phyloP scores from a whole-genome alignment of 2,329 filamentous ascomycete genomes.

The Chaetomiaceae sp. region DNA sequence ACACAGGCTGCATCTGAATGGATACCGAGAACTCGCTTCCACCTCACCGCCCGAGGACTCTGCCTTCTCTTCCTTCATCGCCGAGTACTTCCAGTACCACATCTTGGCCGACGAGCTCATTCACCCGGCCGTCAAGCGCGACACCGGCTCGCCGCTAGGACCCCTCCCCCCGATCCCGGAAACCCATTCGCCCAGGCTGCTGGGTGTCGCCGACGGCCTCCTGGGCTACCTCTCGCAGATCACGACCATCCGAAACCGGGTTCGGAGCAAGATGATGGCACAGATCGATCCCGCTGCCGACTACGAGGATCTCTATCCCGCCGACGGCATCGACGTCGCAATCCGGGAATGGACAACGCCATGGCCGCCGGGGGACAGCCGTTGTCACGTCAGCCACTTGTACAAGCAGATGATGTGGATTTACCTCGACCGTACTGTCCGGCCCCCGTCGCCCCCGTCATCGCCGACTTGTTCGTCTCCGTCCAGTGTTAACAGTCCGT shows the following conservation, averaged over 20 bases:
- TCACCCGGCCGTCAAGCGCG: slow-evolving; percentile 40
- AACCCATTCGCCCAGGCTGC: slow-evolving; percentile 51
- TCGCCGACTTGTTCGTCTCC: slow-evolving; percentile 21
- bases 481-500: slow-evolving; percentile 15
- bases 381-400: slow-evolving; percentile 51
- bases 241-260: slow-evolving; percentile 67
- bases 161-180: slow-evolving; percentile 39
- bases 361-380: slow-evolving; percentile 54
- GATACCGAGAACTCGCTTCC: slow-evolving; percentile 67
- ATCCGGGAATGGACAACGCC: slow-evolving; percentile 69
- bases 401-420: slow-evolving; percentile 65
- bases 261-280: slow-evolving; percentile 61
- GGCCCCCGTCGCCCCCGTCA: slow-evolving; percentile 41
- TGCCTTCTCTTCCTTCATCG: slow-evolving; percentile 59
- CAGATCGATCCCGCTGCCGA: slow-evolving; percentile 64
- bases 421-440: slow-evolving; percentile 58
- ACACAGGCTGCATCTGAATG: slow-evolving; percentile 74
- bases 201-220: slow-evolving; percentile 78
- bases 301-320: slow-evolving; percentile 66
- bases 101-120: slow-evolving; percentile 61
- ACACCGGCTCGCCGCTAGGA: slow-evolving; percentile 36
- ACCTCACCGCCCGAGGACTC: slow-evolving; percentile 57
- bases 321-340: slow-evolving; percentile 68
- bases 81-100: slow-evolving; percentile 84
- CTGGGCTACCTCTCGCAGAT: slow-evolving; percentile 76